Conservation (phyloP, 106 monocot species). For the Dactylorhiza incarnata region DNA sequence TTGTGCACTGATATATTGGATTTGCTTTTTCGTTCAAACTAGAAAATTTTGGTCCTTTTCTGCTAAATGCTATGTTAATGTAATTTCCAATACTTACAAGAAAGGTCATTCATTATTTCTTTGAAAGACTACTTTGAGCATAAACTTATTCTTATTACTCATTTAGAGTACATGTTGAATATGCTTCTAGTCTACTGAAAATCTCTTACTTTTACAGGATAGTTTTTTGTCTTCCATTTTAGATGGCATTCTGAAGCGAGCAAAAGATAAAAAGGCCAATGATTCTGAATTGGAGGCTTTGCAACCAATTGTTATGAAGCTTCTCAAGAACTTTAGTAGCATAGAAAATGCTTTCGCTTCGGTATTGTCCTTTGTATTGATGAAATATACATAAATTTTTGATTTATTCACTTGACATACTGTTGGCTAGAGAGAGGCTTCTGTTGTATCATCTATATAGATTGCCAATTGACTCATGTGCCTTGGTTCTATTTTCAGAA, state of each 20-base stretch:
- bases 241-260: slow-evolving; percentile 23
- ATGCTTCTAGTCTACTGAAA: background rate
- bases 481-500: background rate
- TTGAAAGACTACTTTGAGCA: background rate
- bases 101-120: background rate
- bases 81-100: background rate
- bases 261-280: background rate
- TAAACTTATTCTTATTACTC: background rate
- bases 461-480: background rate
- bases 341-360: slow-evolving; percentile 17
- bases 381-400: background rate
- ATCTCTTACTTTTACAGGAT: slow-evolving; percentile 15
- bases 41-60: background rate
- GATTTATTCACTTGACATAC: background rate
- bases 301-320: slow-evolving; percentile 24
- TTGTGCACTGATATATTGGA: too few relatives aligned
- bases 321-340: slow-evolving; percentile 23
- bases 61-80: background rate
- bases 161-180: background rate
- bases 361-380: slow-evolving; percentile 13
- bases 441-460: background rate
- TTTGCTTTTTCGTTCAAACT: too few relatives aligned
- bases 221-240: slow-evolving; percentile 17
- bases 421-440: background rate
- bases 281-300: slow-evolving; percentile 18